These are phyloP conservation scores for Dipodascopsis uninucleata DNA, from an alignment of 805 yeast species.

Conservation along the genomic window DNA sequence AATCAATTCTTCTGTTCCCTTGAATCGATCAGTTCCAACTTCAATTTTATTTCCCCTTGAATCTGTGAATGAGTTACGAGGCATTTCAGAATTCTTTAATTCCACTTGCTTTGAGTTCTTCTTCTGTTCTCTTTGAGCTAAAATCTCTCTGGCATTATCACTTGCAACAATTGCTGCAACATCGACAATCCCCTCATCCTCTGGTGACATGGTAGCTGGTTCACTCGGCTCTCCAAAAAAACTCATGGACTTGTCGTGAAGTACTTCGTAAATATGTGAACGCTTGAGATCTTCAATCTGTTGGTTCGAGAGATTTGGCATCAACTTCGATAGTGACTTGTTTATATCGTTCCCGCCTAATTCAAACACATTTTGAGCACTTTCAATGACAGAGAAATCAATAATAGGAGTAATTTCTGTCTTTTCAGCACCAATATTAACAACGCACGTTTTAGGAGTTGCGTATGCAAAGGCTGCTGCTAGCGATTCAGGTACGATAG, in stretches of 20 bases:
- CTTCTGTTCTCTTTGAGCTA: conserved; percentile 45
- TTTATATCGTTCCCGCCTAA: conserved; percentile 69
- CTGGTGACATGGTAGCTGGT: conserved; percentile 34
- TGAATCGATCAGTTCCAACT: conserved; percentile 88
- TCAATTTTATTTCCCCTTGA: conserved; percentile 50
- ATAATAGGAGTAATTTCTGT: conserved; percentile 78
- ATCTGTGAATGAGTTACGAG: conserved; percentile 68
- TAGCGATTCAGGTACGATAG: conserved; percentile 62
- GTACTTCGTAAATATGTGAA: conserved; percentile 74
- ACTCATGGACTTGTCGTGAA: conserved; percentile 40
- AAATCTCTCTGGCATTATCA: conserved; percentile 65
- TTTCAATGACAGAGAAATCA: conserved; percentile 60
- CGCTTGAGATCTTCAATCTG: conserved; percentile 74
- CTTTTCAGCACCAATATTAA: conserved; percentile 74
- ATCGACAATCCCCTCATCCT: conserved; percentile 74
- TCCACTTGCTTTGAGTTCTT: conserved; percentile 38
- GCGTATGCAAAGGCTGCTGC: conserved; percentile 68
- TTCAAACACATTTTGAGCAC: conserved; percentile 48
- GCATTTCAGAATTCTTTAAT: conserved; percentile 59
- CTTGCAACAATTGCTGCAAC: conserved; percentile 86
- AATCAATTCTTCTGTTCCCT: conserved; percentile 65
- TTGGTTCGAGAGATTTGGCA: conserved; percentile 53
- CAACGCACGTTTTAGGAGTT: conserved; percentile 61
- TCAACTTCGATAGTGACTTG: conserved; percentile 45
- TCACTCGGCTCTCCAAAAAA: conserved; percentile 49